phyloP scores from a whole-genome alignment of 1,284 basidiomycete genomes.

The Cryptococcus hybrid region DNA sequence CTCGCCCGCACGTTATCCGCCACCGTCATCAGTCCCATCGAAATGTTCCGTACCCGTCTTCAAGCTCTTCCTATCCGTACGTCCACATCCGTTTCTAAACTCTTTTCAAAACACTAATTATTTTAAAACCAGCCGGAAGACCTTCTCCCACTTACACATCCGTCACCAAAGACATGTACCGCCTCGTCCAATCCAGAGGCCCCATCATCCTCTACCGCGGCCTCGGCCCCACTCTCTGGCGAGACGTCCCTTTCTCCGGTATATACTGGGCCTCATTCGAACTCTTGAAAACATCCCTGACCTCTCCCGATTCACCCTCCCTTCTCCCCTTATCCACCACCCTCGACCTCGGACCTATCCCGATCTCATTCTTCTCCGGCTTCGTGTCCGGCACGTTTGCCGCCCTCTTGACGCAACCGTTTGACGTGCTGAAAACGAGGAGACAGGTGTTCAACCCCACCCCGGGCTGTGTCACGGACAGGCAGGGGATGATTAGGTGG shows the following conservation, averaged over 20 bases:
- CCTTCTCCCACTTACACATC: slow-evolving; percentile 61
- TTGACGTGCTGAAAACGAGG: slow-evolving; percentile 94
- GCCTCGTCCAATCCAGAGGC: slow-evolving; percentile 64
- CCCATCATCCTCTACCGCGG: slow-evolving; percentile 80
- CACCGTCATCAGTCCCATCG: slow-evolving; percentile 80
- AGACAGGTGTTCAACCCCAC: slow-evolving; percentile 68
- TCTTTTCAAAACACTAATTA: background rate
- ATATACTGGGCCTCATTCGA: slow-evolving; percentile 51
- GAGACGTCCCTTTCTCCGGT: slow-evolving; percentile 96
- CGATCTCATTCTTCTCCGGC: slow-evolving; percentile 46
- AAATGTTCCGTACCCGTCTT: slow-evolving; percentile 89
- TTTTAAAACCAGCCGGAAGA: slow-evolving; percentile 53
- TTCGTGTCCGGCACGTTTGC: slow-evolving; percentile 57
- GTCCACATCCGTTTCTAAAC: slow-evolving; percentile 8
- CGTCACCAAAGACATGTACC: slow-evolving; percentile 36
- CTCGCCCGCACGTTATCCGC: slow-evolving; percentile 77
- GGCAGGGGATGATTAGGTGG: slow-evolving; percentile 16
- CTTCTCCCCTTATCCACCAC: slow-evolving; percentile 9
- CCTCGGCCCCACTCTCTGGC: slow-evolving; percentile 86
- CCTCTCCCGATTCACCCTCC: slow-evolving; percentile 26
- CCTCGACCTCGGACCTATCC: slow-evolving; percentile 19
- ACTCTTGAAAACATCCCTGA: slow-evolving; percentile 41
- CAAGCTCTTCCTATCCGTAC: slow-evolving; percentile 67
- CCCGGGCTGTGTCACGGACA: slow-evolving; percentile 54
- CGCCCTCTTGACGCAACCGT: slow-evolving; percentile 88